Base-by-base conservation (phyloP, 2,329 filamentous ascomycete genomes). In the Fusarium pilosicola region DNA sequence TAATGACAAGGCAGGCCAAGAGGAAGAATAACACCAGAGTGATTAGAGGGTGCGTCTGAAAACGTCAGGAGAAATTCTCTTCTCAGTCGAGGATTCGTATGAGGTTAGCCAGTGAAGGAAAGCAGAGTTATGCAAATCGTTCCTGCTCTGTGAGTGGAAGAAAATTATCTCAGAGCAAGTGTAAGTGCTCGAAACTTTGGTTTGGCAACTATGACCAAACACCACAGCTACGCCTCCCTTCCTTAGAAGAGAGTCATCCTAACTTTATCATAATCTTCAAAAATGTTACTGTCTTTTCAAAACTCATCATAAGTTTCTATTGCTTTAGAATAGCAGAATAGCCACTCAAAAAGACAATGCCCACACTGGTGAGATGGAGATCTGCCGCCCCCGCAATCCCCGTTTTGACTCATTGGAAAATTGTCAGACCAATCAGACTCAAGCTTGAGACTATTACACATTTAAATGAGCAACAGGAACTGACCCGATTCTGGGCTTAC, bases 381-480 rank as follows among this genome's bases (percentile, higher is more conserved):
- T 77, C 76, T 77, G 63, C 76, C 68, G 68, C 73, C 74, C 74
- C 76, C 76, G 76, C 76, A 76, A 76, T 74, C 68, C 57, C 55
- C 55, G 64, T 51, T 57, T 58, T 55, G 52, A 59, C 54, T 77
- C 48, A n/a, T 36, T 62, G 58, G 22, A 44, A 45, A 63, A 52
- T 30, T 38, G n/a, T 14, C 5, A 12, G 48, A 26, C 71, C 71
- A 74, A 74, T 74, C 71, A 68, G 36, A 42, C 41, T 56, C 38
- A 51, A 57, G 36, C 32, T n/a, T 38, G 38, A 68, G 32, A 22
- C 28, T 42, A 64, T 78, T 70, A 78, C 76, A 62, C 44, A 54
- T 67, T 62, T 65, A 68, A 73, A 78, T 78, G 76, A 78, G 73
- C 62, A 77, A 78, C 72, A 41, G 60, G 65, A 78, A 78, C 65